Base-by-base conservation (phyloP, 2,329 filamentous ascomycete species). In the Epichloe glyceriae region DNA sequence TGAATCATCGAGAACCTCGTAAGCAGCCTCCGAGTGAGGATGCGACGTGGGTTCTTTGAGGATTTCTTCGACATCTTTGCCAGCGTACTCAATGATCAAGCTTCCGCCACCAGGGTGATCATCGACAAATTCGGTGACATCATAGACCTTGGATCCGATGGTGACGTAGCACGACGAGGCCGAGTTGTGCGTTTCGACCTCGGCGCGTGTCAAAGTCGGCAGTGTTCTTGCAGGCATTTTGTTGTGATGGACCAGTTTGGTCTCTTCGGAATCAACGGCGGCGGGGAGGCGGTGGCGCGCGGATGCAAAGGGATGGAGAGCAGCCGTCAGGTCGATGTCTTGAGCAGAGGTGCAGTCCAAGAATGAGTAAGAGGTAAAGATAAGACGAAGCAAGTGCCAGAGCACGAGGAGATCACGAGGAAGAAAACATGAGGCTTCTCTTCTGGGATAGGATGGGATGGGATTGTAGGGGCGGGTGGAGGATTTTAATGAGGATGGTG, bases 61-160 rank as follows among this genome's bases (percentile, higher is more conserved):
- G 53, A 96, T 94, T 3, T 82, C 76, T 56, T 79, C 77, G 52
- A 96, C 76, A 67, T 98, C 93, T 67, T 88, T 87, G 57, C 91
- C 91, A 34, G 79, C 93, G 66, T 93, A 95, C 49, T 95, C 86
- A 55, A 96, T 73, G 54, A 98, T 84, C 59, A 97, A 73, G 55
- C 95, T 87, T 60, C 82, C 80, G 52, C 93, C 93, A 58, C 93
- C 93, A 22, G 93, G 93, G 65, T 98, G 93, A 58, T 89, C 83
- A 49, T 89, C 81, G 54, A 96, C 69, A 63, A 98, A 98, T 51
- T 87, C 81, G 53, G 93, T 96, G 56, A 98, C 78, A 73, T 98
- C 91, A 76, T 89, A 98, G 59, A 98, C 91, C 60, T 91, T 94
- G 52, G 79, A 78, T 55, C 88, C 90, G 50, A 96, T 75, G 3